phyloP scores from a whole-genome alignment of 805 yeast species.

The Teunomyces stri region DNA sequence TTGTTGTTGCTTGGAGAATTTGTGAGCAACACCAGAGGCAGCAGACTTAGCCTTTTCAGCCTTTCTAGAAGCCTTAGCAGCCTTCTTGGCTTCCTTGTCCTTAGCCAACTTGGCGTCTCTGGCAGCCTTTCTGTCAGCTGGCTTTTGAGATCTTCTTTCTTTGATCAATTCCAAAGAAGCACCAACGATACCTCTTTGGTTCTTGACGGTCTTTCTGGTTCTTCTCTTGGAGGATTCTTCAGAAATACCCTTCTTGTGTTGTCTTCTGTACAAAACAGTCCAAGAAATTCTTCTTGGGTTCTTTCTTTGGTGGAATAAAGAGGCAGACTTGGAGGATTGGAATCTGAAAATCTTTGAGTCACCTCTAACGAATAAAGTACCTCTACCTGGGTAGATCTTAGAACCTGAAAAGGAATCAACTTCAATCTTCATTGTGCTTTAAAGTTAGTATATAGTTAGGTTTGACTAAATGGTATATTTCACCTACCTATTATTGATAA shows the following conservation, averaged over 20 bases:
- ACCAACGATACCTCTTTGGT: conserved; percentile 99
- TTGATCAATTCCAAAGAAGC: conserved; percentile 97
- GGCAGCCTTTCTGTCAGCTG: conserved; percentile 97
- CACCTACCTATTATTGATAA: conserved; percentile 18
- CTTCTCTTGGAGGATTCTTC: conserved; percentile 98
- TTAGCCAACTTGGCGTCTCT: conserved; percentile 85
- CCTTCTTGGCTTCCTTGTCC: conserved; percentile 86
- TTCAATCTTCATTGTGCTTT: conserved; percentile 91
- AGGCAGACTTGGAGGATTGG: conserved; percentile 95
- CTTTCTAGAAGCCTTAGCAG: conserved; percentile 91
- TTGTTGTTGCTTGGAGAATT: conserved; percentile 92
- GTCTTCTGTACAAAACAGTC: conserved; percentile 99
- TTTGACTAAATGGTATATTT: conserved; percentile 1
- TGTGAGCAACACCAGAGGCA: conserved; percentile 66
- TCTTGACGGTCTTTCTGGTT: conserved; percentile 95
- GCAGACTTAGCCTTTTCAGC: conserved; percentile 84
- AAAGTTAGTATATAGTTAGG: conserved; percentile 29
- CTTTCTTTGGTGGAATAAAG: conserved; percentile 99
- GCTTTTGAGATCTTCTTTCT: conserved; percentile 94
- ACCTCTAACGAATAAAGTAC: conserved; percentile 98
- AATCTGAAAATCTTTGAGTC: conserved; percentile 99
- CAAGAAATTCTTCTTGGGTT: conserved; percentile 99
- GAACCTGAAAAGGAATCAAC: conserved; percentile 99
- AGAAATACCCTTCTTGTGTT: conserved; percentile 99
- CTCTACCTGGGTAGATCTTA: conserved; percentile 99